Evolutionary conservation across 1,284 basidiomycete genomes (phyloP), one percentile per base, ranked within the genome.

Genomic region (Cystobasidium slooffiae): DNA sequence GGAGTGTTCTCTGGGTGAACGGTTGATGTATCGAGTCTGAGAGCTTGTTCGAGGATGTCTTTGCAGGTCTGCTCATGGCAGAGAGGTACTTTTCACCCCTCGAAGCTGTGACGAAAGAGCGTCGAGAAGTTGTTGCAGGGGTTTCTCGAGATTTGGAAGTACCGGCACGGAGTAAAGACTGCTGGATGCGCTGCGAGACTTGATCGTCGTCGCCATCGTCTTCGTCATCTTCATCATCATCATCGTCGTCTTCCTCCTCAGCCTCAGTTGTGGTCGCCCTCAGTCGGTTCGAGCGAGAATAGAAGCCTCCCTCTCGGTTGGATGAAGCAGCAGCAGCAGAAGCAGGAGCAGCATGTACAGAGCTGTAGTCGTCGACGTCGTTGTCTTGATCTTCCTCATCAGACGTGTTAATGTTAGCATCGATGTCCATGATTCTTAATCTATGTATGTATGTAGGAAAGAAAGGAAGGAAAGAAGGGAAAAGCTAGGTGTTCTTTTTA

Each of bases 31-130:
- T 14, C 14, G 8, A 3, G 6, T 63, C 58, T 7, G 73, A 75
- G 31, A 75, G 66, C 56, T 53, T 41, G 10, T 51, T 20, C 7
- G 56, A 20, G 31, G 63, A 58, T 51, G 73, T 75, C 59, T 64
- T 62, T 46, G 73, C 73, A 31, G 73, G 59, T 12, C 58, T 58
- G 31, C 66, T 31, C 10, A 41, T 52, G 4, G 44, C 56, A n/a
- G 46, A 49, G 16, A 75, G 56, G 61, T 69, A 75, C 6, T 56
- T 53, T 24, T 75, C 73, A 16, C 73, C 73, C 18, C 41, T 8
- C 7, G 58, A 37, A 16, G 66, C 66, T 6, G 46, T 63, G 20
- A 75, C 65, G 49, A 75, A 75, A 47, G 56, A 31, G 53, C 53
- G 24, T 56, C 24, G 53, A 59, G 37, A 39, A 16, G 31, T 1